These are phyloP conservation scores for Triticum dicoccoides DNA, from an alignment of 176 grass and related monocot genomes.

Conservation along the genomic window DNA sequence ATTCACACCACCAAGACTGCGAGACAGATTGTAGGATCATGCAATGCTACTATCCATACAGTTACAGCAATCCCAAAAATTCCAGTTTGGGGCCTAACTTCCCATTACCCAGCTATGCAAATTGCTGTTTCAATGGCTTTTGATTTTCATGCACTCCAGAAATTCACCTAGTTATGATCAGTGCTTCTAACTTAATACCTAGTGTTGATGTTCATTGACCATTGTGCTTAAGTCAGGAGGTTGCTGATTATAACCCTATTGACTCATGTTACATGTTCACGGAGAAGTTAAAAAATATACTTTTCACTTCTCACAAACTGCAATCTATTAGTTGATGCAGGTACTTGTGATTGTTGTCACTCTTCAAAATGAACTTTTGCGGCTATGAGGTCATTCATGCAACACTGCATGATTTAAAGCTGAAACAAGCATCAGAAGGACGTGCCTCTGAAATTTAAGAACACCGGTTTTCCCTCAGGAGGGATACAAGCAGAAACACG, in stretches of 20 bases:
- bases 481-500: background rate
- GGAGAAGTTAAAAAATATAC: background rate
- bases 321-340: background rate
- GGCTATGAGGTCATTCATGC: background rate
- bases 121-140: background rate
- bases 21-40: background rate
- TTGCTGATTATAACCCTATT: background rate
- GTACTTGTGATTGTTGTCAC: background rate
- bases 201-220: background rate
- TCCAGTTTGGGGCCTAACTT: background rate
- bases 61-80: background rate
- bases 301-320: background rate
- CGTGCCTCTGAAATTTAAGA: background rate
- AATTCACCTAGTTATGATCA: background rate
- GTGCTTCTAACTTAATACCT: background rate
- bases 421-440: background rate
- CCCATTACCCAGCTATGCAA: background rate
- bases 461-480: background rate
- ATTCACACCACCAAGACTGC: background rate
- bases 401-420: conserved; percentile 20
- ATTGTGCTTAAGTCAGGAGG: background rate
- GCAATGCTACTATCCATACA: background rate
- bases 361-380: background rate
- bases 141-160: background rate
- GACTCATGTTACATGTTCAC: background rate